Conservation (phyloP, 2,329 filamentous ascomycete species). For the Capronia epimyces region DNA sequence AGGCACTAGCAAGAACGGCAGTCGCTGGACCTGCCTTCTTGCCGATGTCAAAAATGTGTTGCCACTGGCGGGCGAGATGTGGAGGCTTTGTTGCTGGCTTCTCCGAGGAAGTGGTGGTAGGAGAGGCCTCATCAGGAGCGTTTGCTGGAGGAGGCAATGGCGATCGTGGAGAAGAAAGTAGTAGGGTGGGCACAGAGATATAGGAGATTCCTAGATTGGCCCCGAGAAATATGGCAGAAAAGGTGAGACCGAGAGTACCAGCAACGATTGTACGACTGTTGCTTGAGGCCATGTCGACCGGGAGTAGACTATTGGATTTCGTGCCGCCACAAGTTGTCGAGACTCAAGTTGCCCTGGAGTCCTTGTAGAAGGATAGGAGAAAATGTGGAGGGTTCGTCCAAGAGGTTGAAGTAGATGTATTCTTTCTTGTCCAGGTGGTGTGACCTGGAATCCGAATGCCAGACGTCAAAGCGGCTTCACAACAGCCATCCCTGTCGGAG, state of each 20-base stretch:
- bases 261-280: not conserved
- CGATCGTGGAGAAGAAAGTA: slow-evolving; percentile 8
- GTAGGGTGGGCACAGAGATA: slow-evolving; percentile 4
- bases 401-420: too few relatives aligned
- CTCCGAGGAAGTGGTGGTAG: slow-evolving; percentile 4
- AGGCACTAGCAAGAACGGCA: slow-evolving; percentile 6
- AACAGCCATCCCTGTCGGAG: too few relatives aligned
- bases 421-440: too few relatives aligned
- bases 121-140: slow-evolving; percentile 7
- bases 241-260: slow-evolving; percentile 6
- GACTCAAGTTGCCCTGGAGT: too few relatives aligned
- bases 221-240: slow-evolving; percentile 15
- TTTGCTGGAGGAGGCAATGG: slow-evolving; percentile 9
- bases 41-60: slow-evolving; percentile 10
- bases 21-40: slow-evolving; percentile 13
- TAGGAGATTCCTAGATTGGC: slow-evolving; percentile 10
- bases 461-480: too few relatives aligned
- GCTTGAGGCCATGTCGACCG: not conserved
- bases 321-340: too few relatives aligned
- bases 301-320: not conserved
- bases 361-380: too few relatives aligned
- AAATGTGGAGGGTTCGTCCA: too few relatives aligned
- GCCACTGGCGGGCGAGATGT: slow-evolving; percentile 17
- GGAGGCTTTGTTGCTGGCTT: slow-evolving; percentile 6
- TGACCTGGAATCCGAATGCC: too few relatives aligned